phyloP scores from a whole-genome alignment of 139 green algal genomes.

The Axilococcus clingmanii region DNA sequence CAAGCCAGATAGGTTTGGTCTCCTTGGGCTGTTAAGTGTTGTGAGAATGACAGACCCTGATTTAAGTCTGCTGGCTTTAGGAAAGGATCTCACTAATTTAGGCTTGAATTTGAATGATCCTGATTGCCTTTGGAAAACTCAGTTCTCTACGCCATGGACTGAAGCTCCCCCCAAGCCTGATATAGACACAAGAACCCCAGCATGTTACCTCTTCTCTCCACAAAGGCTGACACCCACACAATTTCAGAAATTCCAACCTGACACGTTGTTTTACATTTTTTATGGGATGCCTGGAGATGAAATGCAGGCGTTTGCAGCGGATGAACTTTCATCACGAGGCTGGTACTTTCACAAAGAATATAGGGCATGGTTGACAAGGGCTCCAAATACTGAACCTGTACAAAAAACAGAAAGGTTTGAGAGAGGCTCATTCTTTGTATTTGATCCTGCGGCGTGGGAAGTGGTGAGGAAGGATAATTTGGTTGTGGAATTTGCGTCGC shows the following conservation, averaged over 20 bases:
- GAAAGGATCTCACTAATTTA: constrained; percentile 91
- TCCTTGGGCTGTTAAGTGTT: constrained; percentile 86
- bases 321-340: constrained; percentile 77
- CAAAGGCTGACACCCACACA: constrained; percentile 73
- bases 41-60: constrained; percentile 82
- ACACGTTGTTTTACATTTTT: constrained; percentile 99
- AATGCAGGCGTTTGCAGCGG: constrained; percentile 85
- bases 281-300: constrained; percentile 78
- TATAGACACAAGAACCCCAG: constrained; percentile 68
- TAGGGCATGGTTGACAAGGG: constrained; percentile 76
- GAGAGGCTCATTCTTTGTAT: constrained; percentile 86
- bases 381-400: constrained; percentile 60
- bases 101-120: constrained; percentile 89
- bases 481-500: constrained; percentile 42
- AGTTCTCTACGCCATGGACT: constrained; percentile 78
- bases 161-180: constrained; percentile 63
- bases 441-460: constrained; percentile 83
- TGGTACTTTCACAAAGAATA: constrained; percentile 83
- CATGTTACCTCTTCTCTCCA: constrained; percentile 74
- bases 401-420: constrained; percentile 76
- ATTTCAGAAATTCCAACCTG: constrained; percentile 89
- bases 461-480: constrained; percentile 63
- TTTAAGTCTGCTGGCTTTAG: constrained; percentile 88
- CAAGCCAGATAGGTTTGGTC: constrained; percentile 65
- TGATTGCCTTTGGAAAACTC: constrained; percentile 66